Conservation (phyloP, 1,284 basidiomycete genomes). For the Anthracocystis panici-leucophaei region DNA sequence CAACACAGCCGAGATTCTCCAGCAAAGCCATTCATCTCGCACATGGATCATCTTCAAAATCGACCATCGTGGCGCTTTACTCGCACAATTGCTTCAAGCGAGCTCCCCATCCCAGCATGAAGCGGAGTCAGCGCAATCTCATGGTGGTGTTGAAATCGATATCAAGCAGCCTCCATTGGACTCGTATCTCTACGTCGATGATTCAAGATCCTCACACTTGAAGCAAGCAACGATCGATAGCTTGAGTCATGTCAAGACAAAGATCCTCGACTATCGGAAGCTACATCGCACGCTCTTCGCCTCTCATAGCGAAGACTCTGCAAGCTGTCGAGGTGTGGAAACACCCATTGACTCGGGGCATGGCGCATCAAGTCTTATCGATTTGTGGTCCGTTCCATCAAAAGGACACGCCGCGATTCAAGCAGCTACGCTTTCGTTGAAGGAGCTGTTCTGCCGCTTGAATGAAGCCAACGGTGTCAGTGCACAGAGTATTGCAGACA, state of each 20-base stretch:
- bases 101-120: not conserved
- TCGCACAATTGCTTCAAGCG: constrained; percentile 1
- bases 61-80: constrained; percentile 15
- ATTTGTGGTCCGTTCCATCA: not conserved
- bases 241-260: constrained; percentile 21
- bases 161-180: constrained; percentile 8
- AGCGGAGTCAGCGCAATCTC: not conserved
- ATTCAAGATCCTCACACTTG: not conserved
- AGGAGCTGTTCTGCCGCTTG: not conserved
- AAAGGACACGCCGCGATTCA: constrained; percentile 7
- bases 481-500: not conserved
- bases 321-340: not conserved
- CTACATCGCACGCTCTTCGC: constrained; percentile 18
- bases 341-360: too few species aligned
- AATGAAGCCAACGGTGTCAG: not conserved
- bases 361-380: not conserved
- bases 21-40: not conserved
- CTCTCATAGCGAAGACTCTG: not conserved
- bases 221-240: not conserved
- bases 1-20: constrained; percentile 5
- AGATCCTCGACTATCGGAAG: constrained; percentile 7
- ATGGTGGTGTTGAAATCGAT: not conserved
- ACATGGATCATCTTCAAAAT: constrained; percentile 14
- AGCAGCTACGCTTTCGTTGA: constrained; percentile 15
- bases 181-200: constrained; percentile 12